Percentiles rank a stretch among this genome's conserved stretches.
These are phyloP conservation scores for Melastoma malabathricum DNA, from an alignment of 345 rosid species.

Conservation along the genomic window DNA sequence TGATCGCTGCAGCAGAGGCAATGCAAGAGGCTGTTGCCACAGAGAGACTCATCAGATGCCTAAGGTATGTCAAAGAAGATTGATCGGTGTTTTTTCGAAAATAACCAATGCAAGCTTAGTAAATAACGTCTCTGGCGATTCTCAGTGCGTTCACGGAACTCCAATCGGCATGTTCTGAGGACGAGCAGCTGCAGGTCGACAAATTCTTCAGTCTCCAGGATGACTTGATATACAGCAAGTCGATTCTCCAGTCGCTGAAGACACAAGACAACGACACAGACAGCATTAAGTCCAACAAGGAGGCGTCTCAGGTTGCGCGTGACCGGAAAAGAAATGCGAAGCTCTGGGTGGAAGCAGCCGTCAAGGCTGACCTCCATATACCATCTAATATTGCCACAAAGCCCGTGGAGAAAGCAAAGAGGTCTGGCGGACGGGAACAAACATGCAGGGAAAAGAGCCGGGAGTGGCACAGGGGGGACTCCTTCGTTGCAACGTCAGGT, in stretches of 20 bases:
- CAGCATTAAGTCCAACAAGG: constrained; percentile 5
- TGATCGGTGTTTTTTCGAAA: background rate
- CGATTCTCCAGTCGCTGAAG: constrained; percentile 28
- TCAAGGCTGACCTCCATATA: constrained; percentile 40
- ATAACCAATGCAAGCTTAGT: background rate
- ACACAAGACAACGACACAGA: constrained; percentile 8
- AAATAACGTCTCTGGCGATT: constrained; percentile 1
- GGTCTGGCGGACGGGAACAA: too few species aligned
- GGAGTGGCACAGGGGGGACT: constrained; percentile 24
- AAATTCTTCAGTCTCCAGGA: constrained; percentile 44
- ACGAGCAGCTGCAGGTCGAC: constrained; percentile 28
- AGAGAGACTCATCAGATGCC: constrained; percentile 53
- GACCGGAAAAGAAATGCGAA: constrained; percentile 39
- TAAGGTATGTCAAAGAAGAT: constrained; percentile 22
- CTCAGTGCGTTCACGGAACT: constrained; percentile 53
- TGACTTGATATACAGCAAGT: constrained; percentile 30
- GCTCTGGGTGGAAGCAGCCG: constrained; percentile 46
- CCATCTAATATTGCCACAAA: constrained; percentile 10
- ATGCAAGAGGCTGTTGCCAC: constrained; percentile 57
- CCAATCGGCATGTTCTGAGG: constrained; percentile 18
- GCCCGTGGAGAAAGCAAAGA: constrained; percentile 4
- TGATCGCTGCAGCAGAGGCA: constrained; percentile 42
- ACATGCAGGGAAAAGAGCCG: constrained; percentile 7
- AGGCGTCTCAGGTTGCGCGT: constrained; percentile 18
- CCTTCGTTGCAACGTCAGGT: constrained; percentile 15